Conservation (phyloP, 2,329 filamentous ascomycete genomes). For the Colletotrichum musae region DNA sequence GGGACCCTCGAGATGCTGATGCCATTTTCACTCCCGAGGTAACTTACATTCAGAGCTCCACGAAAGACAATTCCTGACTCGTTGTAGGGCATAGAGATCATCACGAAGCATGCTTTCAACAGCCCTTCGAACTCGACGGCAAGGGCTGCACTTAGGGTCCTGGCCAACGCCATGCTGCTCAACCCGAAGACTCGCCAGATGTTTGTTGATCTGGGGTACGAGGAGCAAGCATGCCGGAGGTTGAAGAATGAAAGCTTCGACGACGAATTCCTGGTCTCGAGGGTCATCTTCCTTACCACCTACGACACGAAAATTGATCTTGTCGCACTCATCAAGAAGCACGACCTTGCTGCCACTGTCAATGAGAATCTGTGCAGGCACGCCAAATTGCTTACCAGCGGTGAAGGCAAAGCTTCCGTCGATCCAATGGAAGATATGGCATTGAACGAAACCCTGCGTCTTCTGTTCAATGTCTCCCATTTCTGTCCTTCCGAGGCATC, state of each 20-base stretch:
- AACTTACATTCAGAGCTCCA: constrained; percentile 41
- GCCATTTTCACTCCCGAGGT: constrained; percentile 89
- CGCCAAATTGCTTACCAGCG: constrained; percentile 59
- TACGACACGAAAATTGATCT: constrained; percentile 82
- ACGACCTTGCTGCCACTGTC: constrained; percentile 78
- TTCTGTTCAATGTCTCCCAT: constrained; percentile 90
- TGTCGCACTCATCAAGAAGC: constrained; percentile 73
- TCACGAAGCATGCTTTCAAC: constrained; percentile 82
- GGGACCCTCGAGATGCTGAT: constrained; percentile 79
- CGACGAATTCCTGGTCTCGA: constrained; percentile 87
- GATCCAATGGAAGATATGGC: constrained; percentile 83
- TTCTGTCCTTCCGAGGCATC: constrained; percentile 74
- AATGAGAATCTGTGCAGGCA: constrained; percentile 80
- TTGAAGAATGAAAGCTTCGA: constrained; percentile 83
- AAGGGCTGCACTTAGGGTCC: constrained; percentile 82
- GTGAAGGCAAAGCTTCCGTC: constrained; percentile 47
- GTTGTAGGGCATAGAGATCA: constrained; percentile 78
- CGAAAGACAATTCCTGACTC: constrained; percentile 28
- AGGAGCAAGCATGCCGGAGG: constrained; percentile 76
- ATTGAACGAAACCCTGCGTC: constrained; percentile 85
- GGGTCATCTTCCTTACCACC: constrained; percentile 84
- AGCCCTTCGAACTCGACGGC: constrained; percentile 74
- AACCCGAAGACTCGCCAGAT: constrained; percentile 77
- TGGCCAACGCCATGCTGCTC: constrained; percentile 88
- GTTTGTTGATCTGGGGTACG: constrained; percentile 79